Evolutionary conservation across 495 filamentous ascomycete species (phyloP), one percentile per base, ranked within the genome.

Genomic region (Saxophila tyrrhenica): DNA sequence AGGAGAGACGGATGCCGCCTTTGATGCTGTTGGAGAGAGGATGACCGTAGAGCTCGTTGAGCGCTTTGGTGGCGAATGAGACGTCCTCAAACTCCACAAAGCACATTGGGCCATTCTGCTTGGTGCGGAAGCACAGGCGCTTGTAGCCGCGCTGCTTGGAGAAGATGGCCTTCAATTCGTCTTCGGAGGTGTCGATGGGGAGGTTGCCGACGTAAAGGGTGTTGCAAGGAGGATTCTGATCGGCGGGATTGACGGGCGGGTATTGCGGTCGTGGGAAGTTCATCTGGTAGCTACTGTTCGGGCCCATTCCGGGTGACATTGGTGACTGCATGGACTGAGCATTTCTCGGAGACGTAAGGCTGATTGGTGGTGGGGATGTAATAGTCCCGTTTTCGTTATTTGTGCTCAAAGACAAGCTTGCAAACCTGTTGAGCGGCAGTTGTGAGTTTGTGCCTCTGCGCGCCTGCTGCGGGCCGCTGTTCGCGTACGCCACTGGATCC

Each of bases 61-160:
- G 75, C 0, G 91, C 85, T 65, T 94, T 94, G 52, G 92, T 96
- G 8, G 92, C 92, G 64, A 89, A 92, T 21, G 85, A 84, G 41
- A 95, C 80, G 65, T 98, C 90, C 61, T 97, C 92, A 65, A 97
- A 98, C 67, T 98, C 94, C 39, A 98, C 92, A 63, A 97, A 97
- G 64, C 92, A 97, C 94, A 97, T 97, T 13, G 94, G 92, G 0
- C 94, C 94, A 63, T 97, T 95, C 59, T 90, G 86, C 70, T 98
- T 98, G 49, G 91, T 95, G n/a, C 94, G 80, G 72, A 95, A 95
- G 63, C 89, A 96, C 3, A 98, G 82, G 38, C 92, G 78, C 72
- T 94, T 98, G 69, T 97, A 98, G 16, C 92, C 92, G 32, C 90
- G 86, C 61, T 94, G 87, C 67, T 91, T 92, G 42, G 84, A 89